A percentile compares a stretch with the other conserved stretches of the same genome.
Evolutionary conservation across 2,329 filamentous ascomycete genomes (phyloP).

Genomic region (Colletotrichum sp.): DNA sequence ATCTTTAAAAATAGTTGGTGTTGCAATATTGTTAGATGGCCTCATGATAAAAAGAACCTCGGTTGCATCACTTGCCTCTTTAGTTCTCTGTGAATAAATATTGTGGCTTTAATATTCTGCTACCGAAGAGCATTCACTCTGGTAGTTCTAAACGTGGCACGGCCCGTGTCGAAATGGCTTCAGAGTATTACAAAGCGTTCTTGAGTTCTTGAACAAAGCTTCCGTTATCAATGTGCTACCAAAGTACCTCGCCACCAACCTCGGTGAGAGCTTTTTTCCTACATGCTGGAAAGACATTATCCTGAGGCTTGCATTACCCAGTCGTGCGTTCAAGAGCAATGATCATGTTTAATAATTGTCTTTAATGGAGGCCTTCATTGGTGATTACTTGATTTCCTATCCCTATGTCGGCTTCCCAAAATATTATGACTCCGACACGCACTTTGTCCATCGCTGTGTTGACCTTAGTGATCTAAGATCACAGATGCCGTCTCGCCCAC

Average conservation of each 20-base stretch:
- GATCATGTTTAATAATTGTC: accelerated
- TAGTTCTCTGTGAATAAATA: accelerated
- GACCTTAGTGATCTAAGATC: neutral
- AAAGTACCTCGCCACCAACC: neutral
- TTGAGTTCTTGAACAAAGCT: neutral
- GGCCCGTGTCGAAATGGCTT: neutral
- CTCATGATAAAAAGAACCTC: accelerated
- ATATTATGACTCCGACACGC: no score
- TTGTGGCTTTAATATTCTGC: neutral
- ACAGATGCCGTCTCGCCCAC: neutral
- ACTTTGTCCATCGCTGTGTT: no score
- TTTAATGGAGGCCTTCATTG: neutral
- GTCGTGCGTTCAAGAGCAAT: neutral
- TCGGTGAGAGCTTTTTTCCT: neutral
- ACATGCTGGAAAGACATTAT: neutral
- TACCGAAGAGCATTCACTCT: neutral
- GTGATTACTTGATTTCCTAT: neutral
- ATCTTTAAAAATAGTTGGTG: neutral
- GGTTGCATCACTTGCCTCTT: neutral
- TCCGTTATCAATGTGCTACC: neutral
- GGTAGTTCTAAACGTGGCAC: accelerated
- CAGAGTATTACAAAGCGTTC: neutral
- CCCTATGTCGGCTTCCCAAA: no score
- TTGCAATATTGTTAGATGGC: neutral
- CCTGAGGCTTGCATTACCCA: neutral